Base-by-base conservation (phyloP, 306 rosid species). In the Psophocarpus tetragonolobus region DNA sequence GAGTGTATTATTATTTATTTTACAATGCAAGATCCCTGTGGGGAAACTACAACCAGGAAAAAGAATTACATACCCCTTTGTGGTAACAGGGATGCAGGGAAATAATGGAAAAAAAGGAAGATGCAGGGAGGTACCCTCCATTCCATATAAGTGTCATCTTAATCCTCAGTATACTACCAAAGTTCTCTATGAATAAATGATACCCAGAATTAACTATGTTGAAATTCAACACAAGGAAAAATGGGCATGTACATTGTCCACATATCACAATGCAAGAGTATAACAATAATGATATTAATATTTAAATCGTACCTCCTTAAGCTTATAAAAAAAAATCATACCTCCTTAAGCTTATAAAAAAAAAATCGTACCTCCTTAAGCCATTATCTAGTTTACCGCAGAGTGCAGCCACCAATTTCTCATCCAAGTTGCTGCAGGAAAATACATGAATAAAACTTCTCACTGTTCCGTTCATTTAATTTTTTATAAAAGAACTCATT, bases 321-420 rank as follows among this genome's bases (percentile, higher is more conserved):
- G 51, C 81, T n/a, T n/a, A n/a, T n/a, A n/a, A n/a, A n/a, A n/a
- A n/a, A n/a, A n/a, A 68, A 64, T 61, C 83, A 71, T 73, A 90
- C 99, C 99, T 90, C 54, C 84, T 87, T 41, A 82, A 76, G 51
- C 81, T n/a, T n/a, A n/a, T n/a, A n/a, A n/a, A n/a, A n/a, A n/a
- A n/a, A n/a, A n/a, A 68, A 64, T 61, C 83, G 71, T 73, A 90
- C 99, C 99, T 90, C 54, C 84, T 87, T 41, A 82, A 76, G 51
- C 81, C 84, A 73, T 81, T 87, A 58, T 77, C 85, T 74, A 83
- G 91, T 73, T 84, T 83, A 65, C 91, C 35, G 68, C 97, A 91
- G 80, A 92, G 91, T 35, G 90, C 97, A 48, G 97, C 99, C 82
- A 92, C 99, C 7, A 95, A 92, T 86, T 92, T 92, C 84, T 95